Percentiles rank a stretch among this genome's conserved stretches.
Evolutionary conservation across 2,329 filamentous ascomycete genomes (phyloP).

Genomic region (Alternaria sp.): DNA sequence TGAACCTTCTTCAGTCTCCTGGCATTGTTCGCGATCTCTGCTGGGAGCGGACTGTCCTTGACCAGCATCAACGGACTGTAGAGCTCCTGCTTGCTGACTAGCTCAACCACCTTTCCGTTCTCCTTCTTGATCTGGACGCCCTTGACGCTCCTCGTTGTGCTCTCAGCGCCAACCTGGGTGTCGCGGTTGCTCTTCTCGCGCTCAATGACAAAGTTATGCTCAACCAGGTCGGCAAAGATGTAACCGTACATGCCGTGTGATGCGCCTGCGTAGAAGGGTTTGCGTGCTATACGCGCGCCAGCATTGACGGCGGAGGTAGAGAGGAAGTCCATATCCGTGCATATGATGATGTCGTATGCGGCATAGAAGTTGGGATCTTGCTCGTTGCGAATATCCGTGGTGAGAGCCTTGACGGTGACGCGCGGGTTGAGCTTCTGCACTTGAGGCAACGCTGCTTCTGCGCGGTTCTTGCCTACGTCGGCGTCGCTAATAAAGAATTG

Average conservation of each 20-base stretch:
- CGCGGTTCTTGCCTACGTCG: constrained; percentile 82
- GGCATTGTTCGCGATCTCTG: constrained; percentile 73
- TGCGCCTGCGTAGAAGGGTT: constrained; percentile 88
- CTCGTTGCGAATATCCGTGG: constrained; percentile 66
- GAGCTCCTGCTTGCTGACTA: constrained; percentile 89
- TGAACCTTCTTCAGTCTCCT: constrained; percentile 79
- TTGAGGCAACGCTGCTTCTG: constrained; percentile 78
- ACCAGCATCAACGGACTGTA: constrained; percentile 91
- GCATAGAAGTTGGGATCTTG: constrained; percentile 78
- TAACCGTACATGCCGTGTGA: constrained; percentile 93
- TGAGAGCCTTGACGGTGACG: constrained; percentile 78
- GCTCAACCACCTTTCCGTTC: constrained; percentile 74
- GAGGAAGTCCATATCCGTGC: constrained; percentile 82
- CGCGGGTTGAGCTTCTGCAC: constrained; percentile 90
- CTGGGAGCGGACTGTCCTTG: constrained; percentile 75
- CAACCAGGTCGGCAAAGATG: constrained; percentile 91
- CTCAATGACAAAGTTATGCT: constrained; percentile 89
- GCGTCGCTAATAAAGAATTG: constrained; percentile 77
- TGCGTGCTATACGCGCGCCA: constrained; percentile 78
- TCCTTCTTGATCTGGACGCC: constrained; percentile 72
- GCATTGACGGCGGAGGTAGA: constrained; percentile 84
- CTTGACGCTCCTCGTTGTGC: constrained; percentile 78
- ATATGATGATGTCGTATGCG: constrained; percentile 85
- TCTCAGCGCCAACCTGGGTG: constrained; percentile 69
- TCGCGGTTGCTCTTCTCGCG: constrained; percentile 80